Percentiles rank a stretch among this genome's conserved stretches.
Conservation (phyloP, 768 basidiomycete species). For the Boletus subcaerulescens region DNA sequence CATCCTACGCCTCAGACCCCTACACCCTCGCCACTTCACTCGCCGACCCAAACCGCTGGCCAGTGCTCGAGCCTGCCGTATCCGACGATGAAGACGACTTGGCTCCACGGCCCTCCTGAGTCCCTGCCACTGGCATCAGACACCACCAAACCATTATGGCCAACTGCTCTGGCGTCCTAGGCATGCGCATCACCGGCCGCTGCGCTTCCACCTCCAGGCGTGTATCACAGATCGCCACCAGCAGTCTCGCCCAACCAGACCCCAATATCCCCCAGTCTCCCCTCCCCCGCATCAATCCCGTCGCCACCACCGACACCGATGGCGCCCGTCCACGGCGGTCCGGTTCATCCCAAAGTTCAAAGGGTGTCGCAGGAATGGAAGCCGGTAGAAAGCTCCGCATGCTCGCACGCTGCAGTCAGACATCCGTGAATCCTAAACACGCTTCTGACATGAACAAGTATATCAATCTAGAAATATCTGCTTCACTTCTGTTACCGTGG, state of each 20-base stretch:
- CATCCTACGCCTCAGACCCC: slow-evolving; percentile 50
- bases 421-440: slow-evolving; percentile 25
- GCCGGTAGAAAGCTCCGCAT: slow-evolving; percentile 62
- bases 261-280: background rate
- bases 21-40: slow-evolving; percentile 79
- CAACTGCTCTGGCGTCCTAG: slow-evolving; percentile 62
- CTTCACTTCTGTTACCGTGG: slow-evolving; percentile 29
- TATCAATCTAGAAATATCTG: slow-evolving; percentile 46
- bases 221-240: slow-evolving; percentile 28
- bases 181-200: slow-evolving; percentile 73
- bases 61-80: slow-evolving; percentile 56
- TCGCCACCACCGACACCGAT: slow-evolving; percentile 11
- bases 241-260: background rate
- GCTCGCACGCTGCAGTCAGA: slow-evolving; percentile 48
- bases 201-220: slow-evolving; percentile 53
- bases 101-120: slow-evolving; percentile 1
- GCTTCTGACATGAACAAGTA: slow-evolving; percentile 31
- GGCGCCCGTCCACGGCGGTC: slow-evolving; percentile 25
- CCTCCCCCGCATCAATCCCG: slow-evolving; percentile 6
- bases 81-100: slow-evolving; percentile 54
- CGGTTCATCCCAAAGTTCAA: slow-evolving; percentile 80
- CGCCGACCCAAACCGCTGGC: slow-evolving; percentile 54
- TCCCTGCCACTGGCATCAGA: slow-evolving; percentile 47
- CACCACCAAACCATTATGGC: slow-evolving; percentile 91
- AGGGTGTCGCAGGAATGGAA: slow-evolving; percentile 83